Evolutionary conservation across 352 stramenopile species (phyloP), one percentile per base, ranked within the genome.

Genomic region (Pythium sukuiense): DNA sequence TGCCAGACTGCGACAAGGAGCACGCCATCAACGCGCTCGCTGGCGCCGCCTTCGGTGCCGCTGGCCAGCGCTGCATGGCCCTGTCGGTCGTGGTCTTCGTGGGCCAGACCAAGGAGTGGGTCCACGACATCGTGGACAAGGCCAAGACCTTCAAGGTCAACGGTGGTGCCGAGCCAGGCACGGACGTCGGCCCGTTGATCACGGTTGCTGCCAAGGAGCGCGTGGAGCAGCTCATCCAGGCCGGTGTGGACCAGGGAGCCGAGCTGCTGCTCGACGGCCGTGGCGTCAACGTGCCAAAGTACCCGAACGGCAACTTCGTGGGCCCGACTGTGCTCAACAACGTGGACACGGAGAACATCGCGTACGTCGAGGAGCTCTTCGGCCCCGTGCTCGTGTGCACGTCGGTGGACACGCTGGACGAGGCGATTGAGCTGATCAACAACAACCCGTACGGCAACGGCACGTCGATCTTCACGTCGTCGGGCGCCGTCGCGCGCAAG

Each of bases 11-110:
- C 37, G 81, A 98, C 72, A 97, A 97, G 74, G 84, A 97, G 41
- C 83, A 91, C 48, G 83, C 90, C 11, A 65, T 98, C 56, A 87
- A 87, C 60, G 87, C 91, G n/a, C 71, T 98, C 46, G 77, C 92
- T 14, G 94, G 92, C 11, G 96, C 97, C 14, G 92, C 92, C 6
- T 99, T 99, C 73, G 97, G 97, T n/a, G 96, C 96, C 39, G 97
- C 97, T 11, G 97, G 97, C 41, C 96, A 99, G 85, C 88, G 97
- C 59, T 99, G 97, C 79, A 99, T 99, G 97, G 97, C 97, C 26
- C 76, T 99, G 4, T 97, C 85, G 37, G 89, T 97, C n/a, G 85
- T 96, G 18, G 84, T 99, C 29, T 97, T 99, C 60, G 97, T 99
- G 3, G 96, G 97, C 39, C 85, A 98, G 65, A 83, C 86, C 37